Evolutionary conservation across 2,329 filamentous ascomycete genomes (phyloP), one percentile per base, ranked within the genome.

Genomic region (Aspergillus fumigatiaffinis): DNA sequence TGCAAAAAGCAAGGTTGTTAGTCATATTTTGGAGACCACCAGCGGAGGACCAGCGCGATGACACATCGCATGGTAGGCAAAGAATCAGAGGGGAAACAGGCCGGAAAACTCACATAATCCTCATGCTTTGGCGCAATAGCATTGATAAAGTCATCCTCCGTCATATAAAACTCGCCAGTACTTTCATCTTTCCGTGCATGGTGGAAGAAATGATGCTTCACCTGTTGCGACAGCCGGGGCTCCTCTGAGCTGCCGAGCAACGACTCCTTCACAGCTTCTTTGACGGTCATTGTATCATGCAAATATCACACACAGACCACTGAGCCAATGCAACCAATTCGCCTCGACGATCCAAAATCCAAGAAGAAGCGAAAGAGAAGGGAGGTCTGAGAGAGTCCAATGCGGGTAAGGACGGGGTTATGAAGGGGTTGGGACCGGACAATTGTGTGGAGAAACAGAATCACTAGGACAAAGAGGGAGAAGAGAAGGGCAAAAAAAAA

Each of bases 61-160:
- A 65, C 60, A 60, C 58, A 58, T 60, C 57, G 41, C 51, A 51
- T 48, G 49, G 25, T 52, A 52, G 29, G 50, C 55, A 35, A 32
- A 21, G 42, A 38, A 35, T 42, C 12, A 52, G 51, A 23, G 28
- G 38, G 26, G 10, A 9, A 53, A 52, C 20, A 41, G 46, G 35
- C 32, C 21, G 55, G 17, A 53, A 60, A 35, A 83, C 90, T 86
- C 80, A 97, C 93, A 78, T 94, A 97, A 79, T 97, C 92, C 76
- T 96, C 91, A 58, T 86, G 82, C 50, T 84, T 82, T 4, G 94
- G 94, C 66, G 91, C 92, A 78, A 99, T 87, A 28, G 93, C 93
- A 69, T 92, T 82, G 68, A 97, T 86, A 74, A 99, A 99, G 73
- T 95, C 85, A n/a, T 92, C 85, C 60, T 89, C 85, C 49, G 84